Evolutionary conservation across 2,329 filamentous ascomycete species (phyloP).

Genomic region (Exophiala xenobiotica): DNA sequence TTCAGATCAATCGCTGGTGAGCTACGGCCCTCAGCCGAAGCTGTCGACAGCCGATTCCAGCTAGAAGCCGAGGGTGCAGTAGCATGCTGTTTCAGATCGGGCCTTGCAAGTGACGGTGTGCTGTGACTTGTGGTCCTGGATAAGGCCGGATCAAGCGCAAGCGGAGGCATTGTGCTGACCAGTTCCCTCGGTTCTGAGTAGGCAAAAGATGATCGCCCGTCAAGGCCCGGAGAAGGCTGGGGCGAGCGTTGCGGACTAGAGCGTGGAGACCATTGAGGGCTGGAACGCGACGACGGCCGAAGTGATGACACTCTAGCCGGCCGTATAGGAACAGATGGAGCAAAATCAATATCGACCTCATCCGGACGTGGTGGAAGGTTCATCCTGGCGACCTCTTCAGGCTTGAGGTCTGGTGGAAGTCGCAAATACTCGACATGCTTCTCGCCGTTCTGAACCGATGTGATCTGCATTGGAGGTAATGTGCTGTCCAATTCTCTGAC

Average conservation of each 20-base stretch:
- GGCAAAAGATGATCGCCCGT: constrained; percentile 6
- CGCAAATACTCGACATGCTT: constrained; percentile 29
- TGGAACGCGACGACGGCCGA: constrained; percentile 11
- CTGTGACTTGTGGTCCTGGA: constrained; percentile 14
- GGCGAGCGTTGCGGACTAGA: constrained; percentile 15
- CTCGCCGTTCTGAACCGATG: constrained; percentile 27
- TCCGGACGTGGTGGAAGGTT: constrained; percentile 31
- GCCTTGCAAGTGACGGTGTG: constrained; percentile 24
- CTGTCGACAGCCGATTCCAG: constrained; percentile 9
- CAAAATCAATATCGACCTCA: constrained; percentile 26
- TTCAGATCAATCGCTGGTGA: constrained; percentile 33
- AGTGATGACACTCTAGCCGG: constrained; percentile 17
- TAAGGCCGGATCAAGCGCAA: constrained; percentile 21
- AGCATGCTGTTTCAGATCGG: constrained; percentile 25
- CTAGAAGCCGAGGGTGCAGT: constrained; percentile 12
- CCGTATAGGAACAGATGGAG: constrained; percentile 10
- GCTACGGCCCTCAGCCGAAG: background rate
- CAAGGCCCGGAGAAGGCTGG: constrained; percentile 1
- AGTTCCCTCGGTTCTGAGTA: constrained; percentile 26
- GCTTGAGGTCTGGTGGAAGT: constrained; percentile 25
- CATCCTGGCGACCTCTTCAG: constrained; percentile 28
- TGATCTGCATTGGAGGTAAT: constrained; percentile 82
- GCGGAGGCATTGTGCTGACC: constrained; percentile 27
- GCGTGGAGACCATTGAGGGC: constrained; percentile 18
- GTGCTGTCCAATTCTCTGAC: constrained; percentile 85